phyloP scores from a whole-genome alignment of 768 basidiomycete genomes.

The Lentinula guzmanii region DNA sequence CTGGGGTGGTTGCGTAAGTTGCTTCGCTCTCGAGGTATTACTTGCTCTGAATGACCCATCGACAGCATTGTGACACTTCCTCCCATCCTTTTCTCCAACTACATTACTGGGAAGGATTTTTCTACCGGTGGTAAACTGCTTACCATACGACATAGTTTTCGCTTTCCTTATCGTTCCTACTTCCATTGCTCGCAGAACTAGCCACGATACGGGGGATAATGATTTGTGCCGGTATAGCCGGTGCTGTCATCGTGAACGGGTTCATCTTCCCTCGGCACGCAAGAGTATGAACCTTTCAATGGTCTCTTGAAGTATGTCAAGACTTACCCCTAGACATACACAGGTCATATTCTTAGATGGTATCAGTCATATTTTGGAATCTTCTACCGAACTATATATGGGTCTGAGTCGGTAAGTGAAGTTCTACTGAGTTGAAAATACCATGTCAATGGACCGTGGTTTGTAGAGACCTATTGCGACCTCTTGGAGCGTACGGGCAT shows the following conservation, averaged over 20 bases:
- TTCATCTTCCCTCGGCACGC: constrained; percentile 42
- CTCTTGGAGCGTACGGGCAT: constrained; percentile 15
- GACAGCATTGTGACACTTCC: constrained; percentile 28
- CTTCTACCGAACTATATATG: constrained; percentile 38
- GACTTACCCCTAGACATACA: neutral
- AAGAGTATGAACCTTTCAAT: constrained; percentile 22
- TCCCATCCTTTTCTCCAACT: constrained; percentile 28
- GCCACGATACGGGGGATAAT: constrained; percentile 31
- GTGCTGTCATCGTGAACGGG: constrained; percentile 37
- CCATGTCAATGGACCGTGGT: neutral
- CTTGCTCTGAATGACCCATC: constrained; percentile 14
- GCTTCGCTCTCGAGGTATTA: neutral
- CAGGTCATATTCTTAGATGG: constrained; percentile 37
- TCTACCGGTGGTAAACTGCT: constrained; percentile 22
- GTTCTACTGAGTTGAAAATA: neutral
- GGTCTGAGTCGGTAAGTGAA: constrained; percentile 29
- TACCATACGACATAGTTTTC: neutral
- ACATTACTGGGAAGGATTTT: constrained; percentile 19
- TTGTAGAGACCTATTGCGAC: constrained; percentile 28
- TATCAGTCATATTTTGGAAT: constrained; percentile 28
- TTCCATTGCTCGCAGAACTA: constrained; percentile 22
- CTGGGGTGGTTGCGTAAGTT: constrained; percentile 39
- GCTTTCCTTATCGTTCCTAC: neutral
- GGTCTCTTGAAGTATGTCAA: neutral
- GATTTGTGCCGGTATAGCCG: constrained; percentile 39